A percentile compares a stretch with the other conserved stretches of the same genome.
phyloP scores from a whole-genome alignment of 805 yeast genomes.

The Ogataea thermomethanolica region DNA sequence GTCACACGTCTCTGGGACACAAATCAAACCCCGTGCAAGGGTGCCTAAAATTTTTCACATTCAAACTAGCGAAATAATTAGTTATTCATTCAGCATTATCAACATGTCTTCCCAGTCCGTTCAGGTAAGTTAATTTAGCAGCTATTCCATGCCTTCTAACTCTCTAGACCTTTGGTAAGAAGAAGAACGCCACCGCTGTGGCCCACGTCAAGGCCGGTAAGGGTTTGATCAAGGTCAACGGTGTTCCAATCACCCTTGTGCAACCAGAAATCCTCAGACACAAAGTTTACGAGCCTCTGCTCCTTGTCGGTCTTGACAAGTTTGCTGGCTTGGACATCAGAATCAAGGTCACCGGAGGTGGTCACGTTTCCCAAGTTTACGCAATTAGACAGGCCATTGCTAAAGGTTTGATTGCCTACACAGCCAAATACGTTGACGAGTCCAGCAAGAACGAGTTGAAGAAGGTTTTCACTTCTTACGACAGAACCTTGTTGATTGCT shows the following conservation, averaged over 20 bases:
- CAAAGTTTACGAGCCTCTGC: conserved; percentile 99
- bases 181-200: conserved; percentile 99
- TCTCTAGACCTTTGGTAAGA: conserved; percentile 95
- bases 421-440: conserved; percentile 99
- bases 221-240: conserved; percentile 99
- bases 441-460: conserved; percentile 99
- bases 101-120: conserved; percentile 62
- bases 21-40: conserved; percentile 11
- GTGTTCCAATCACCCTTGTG: conserved; percentile 98
- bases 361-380: conserved; percentile 99
- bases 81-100: conserved; percentile 13
- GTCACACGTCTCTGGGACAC: conserved; percentile 4
- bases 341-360: conserved; percentile 99
- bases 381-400: conserved; percentile 99
- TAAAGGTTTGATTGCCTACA: conserved; percentile 99
- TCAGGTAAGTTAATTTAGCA: conserved; percentile 59
- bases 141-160: conserved; percentile 19
- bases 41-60: conserved; percentile 13
- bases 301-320: conserved; percentile 97
- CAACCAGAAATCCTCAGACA: conserved; percentile 98
- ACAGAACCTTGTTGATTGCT: conserved; percentile 99
- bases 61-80: conserved; percentile 7
- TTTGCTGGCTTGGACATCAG: conserved; percentile 98
- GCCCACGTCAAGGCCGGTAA: conserved; percentile 99
- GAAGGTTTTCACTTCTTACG: conserved; percentile 96